phyloP scores from a whole-genome alignment of 1,139 yeast genomes.

The Saccharomyces hybrid region DNA sequence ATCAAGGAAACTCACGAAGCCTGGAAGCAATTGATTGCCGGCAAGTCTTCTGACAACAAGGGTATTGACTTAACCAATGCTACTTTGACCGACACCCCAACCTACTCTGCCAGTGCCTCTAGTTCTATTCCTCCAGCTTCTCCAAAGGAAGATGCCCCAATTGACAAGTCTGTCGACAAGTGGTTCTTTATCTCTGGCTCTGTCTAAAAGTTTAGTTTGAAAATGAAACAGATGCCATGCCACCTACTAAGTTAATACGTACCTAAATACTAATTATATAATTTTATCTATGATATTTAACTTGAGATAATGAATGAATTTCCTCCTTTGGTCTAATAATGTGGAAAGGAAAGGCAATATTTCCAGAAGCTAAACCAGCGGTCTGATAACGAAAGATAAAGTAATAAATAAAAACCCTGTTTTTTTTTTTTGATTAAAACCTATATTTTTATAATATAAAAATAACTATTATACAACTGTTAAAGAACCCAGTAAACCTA shows the following conservation, averaged over 20 bases:
- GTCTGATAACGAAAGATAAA: not conserved
- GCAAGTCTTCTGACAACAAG: slow-evolving; percentile 39
- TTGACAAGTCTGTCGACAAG: slow-evolving; percentile 93
- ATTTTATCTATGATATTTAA: not conserved
- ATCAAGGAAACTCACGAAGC: slow-evolving; percentile 64
- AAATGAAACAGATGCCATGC: not conserved
- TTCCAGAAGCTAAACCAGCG: not conserved
- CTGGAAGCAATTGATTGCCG: slow-evolving; percentile 57
- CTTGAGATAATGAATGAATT: not conserved
- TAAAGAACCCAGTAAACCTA: not conserved
- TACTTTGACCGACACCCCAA: slow-evolving; percentile 53
- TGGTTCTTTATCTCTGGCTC: slow-evolving; percentile 98
- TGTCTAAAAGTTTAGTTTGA: slow-evolving; percentile 34
- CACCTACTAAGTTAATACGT: not conserved
- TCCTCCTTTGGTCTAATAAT: not conserved
- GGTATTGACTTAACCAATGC: slow-evolving; percentile 64
- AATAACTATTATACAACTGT: slow-evolving; percentile 1
- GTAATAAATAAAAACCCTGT: not conserved
- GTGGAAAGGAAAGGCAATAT: not conserved
- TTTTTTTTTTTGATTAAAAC: not conserved
- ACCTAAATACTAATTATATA: not conserved
- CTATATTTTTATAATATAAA: not conserved
- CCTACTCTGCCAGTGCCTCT: slow-evolving; percentile 44
- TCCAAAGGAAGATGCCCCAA: slow-evolving; percentile 79
- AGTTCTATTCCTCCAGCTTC: slow-evolving; percentile 59